phyloP scores from a whole-genome alignment of 1,284 basidiomycete genomes.

The Albatrellus sp. region DNA sequence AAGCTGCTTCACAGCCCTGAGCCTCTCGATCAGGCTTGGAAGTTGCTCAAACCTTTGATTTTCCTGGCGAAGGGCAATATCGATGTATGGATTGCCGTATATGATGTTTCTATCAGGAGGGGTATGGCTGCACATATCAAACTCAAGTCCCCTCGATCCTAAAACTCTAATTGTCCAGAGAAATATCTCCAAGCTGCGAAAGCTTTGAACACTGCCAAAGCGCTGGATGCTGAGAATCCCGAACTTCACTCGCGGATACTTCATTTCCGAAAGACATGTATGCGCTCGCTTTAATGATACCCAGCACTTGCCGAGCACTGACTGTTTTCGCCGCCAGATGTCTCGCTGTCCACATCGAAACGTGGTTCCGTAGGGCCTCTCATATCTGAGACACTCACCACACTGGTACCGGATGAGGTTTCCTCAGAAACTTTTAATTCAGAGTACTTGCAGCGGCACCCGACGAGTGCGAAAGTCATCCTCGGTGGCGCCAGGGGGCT shows the following conservation, averaged over 20 bases:
- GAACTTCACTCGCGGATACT: slow-evolving; percentile 64
- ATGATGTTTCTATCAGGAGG: slow-evolving; percentile 73
- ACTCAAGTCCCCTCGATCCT: background rate
- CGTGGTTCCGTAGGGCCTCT: slow-evolving; percentile 31
- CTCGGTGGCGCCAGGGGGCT: slow-evolving; percentile 51
- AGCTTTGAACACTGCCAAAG: slow-evolving; percentile 51
- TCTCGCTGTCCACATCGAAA: slow-evolving; percentile 26
- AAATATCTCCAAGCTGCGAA: slow-evolving; percentile 72
- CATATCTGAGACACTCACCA: slow-evolving; percentile 31
- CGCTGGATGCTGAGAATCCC: slow-evolving; percentile 47
- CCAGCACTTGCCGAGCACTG: background rate
- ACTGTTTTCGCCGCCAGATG: slow-evolving; percentile 20
- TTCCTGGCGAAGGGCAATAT: slow-evolving; percentile 38
- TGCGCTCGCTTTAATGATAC: slow-evolving; percentile 11
- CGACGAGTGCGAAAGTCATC: slow-evolving; percentile 35
- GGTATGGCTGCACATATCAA: slow-evolving; percentile 32
- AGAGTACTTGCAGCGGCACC: slow-evolving; percentile 59
- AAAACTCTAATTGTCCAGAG: slow-evolving; percentile 28
- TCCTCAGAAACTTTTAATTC: slow-evolving; percentile 60
- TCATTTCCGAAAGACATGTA: slow-evolving; percentile 49
- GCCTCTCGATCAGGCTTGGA: slow-evolving; percentile 69
- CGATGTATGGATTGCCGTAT: slow-evolving; percentile 66
- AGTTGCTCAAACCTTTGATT: slow-evolving; percentile 60
- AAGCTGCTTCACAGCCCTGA: slow-evolving; percentile 56
- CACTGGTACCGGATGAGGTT: slow-evolving; percentile 41